These are phyloP conservation scores for Bryum argenteum DNA, from an alignment of 225 moss, liverwort and hornwort species.

Conservation along the genomic window DNA sequence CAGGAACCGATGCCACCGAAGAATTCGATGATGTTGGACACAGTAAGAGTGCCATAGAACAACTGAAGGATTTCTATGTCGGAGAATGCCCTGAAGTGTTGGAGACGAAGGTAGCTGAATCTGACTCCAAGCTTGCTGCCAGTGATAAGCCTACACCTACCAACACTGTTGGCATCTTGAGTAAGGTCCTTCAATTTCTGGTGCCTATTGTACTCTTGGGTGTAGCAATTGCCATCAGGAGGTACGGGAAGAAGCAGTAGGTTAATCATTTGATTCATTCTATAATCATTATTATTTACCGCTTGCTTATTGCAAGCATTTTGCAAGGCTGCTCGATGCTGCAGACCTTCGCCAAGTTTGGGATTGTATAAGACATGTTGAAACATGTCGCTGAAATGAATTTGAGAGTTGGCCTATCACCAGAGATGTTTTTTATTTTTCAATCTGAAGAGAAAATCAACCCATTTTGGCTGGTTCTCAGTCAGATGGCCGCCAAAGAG, in stretches of 20 bases:
- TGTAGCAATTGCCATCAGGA: constrained; percentile 54
- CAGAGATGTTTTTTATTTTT: too few relatives aligned
- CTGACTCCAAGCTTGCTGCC: constrained; percentile 26
- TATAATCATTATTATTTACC: background rate
- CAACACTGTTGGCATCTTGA: constrained; percentile 32
- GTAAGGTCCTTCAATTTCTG: constrained; percentile 55
- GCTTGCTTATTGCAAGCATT: background rate
- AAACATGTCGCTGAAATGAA: background rate
- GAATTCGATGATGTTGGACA: constrained; percentile 85
- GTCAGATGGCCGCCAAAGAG: too few relatives aligned
- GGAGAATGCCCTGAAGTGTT: constrained; percentile 57
- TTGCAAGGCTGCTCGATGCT: constrained; percentile 3
- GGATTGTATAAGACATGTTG: constrained; percentile 23
- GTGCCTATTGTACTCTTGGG: constrained; percentile 59
- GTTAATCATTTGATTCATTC: background rate
- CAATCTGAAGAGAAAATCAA: too few relatives aligned
- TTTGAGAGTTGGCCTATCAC: too few relatives aligned
- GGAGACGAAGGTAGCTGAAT: constrained; percentile 19
- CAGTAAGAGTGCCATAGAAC: constrained; percentile 64
- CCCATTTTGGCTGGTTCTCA: too few relatives aligned
- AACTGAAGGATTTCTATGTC: constrained; percentile 65
- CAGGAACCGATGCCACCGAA: constrained; percentile 71
- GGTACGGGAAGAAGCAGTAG: constrained; percentile 37
- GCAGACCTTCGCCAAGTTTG: constrained; percentile 17
- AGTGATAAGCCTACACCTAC: constrained; percentile 23